Conservation (phyloP, 345 rosid species). For the Laguncularia racemosa region DNA sequence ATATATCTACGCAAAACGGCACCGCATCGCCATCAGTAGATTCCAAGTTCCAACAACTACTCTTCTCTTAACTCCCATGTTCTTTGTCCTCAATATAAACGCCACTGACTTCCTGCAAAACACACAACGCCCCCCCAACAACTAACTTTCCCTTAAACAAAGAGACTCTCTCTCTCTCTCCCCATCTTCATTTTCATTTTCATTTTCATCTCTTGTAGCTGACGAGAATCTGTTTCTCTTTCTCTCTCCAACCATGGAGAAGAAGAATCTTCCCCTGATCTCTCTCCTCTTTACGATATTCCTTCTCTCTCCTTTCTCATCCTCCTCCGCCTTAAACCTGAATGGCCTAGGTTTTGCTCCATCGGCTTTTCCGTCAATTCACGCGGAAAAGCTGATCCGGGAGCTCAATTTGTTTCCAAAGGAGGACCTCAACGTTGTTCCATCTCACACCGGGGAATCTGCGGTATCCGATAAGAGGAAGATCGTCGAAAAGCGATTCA, state of each 20-base stretch:
- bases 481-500: slow-evolving; percentile 63
- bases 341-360: slow-evolving; percentile 26
- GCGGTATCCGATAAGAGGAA: slow-evolving; percentile 10
- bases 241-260: slow-evolving; percentile 29
- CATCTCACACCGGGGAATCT: slow-evolving; percentile 12
- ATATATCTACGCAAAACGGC: too few relatives aligned
- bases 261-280: slow-evolving; percentile 11
- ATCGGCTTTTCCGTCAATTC: slow-evolving; percentile 54
- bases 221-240: slow-evolving; percentile 1
- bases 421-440: slow-evolving; percentile 50
- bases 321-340: slow-evolving; percentile 18
- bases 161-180: slow-evolving; percentile 1
- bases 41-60: too few relatives aligned
- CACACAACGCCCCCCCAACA: background rate
- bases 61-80: too few relatives aligned
- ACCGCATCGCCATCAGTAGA: too few relatives aligned
- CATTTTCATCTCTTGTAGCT: too few relatives aligned
- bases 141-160: slow-evolving; percentile 4
- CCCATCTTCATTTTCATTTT: background rate
- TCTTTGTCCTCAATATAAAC: too few relatives aligned
- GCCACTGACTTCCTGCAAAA: background rate
- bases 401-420: slow-evolving; percentile 83
- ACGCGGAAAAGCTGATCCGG: slow-evolving; percentile 70
- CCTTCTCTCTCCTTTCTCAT: slow-evolving; percentile 15
- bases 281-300: slow-evolving; percentile 15